Conservation (phyloP, 371 early-diverging fungal genomes). For the Lichtheimia ramosa region DNA sequence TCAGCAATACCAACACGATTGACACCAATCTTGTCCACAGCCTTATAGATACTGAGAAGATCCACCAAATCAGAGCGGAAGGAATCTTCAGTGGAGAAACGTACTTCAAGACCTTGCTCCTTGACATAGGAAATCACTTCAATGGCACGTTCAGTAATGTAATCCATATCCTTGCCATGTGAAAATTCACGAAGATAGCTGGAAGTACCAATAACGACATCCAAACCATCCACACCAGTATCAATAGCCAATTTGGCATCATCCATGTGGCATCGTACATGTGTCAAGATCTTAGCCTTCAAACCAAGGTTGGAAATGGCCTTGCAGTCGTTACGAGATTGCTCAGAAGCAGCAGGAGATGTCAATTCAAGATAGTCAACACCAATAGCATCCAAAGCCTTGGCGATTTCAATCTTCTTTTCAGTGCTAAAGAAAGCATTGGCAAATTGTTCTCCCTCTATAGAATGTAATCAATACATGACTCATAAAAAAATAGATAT, state of each 20-base stretch:
- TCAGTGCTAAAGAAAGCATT: slow-evolving; percentile 94
- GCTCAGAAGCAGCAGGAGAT: slow-evolving; percentile 92
- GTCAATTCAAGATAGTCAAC: slow-evolving; percentile 96
- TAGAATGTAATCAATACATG: neutral
- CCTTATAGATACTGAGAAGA: slow-evolving; percentile 87
- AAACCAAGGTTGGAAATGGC: slow-evolving; percentile 87
- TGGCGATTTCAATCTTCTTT: slow-evolving; percentile 95
- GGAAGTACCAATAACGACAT: slow-evolving; percentile 96
- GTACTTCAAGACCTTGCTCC: slow-evolving; percentile 89
- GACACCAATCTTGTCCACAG: slow-evolving; percentile 94
- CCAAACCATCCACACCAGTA: slow-evolving; percentile 93
- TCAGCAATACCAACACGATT: slow-evolving; percentile 98
- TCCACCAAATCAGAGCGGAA: slow-evolving; percentile 94
- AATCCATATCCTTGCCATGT: slow-evolving; percentile 96
- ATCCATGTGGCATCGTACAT: slow-evolving; percentile 95
- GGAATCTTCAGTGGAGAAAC: slow-evolving; percentile 95
- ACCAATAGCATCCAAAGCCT: slow-evolving; percentile 92
- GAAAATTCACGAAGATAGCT: slow-evolving; percentile 90
- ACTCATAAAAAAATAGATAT: neutral
- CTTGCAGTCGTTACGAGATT: slow-evolving; percentile 84
- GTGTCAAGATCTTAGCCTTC: slow-evolving; percentile 95
- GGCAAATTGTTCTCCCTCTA: slow-evolving; percentile 96
- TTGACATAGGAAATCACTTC: slow-evolving; percentile 93
- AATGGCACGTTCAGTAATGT: slow-evolving; percentile 89
- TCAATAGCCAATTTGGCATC: slow-evolving; percentile 92